A percentile compares a stretch with the other conserved stretches of the same genome.
Evolutionary conservation across 768 basidiomycete genomes (phyloP).

Genomic region (Mycena rosella): DNA sequence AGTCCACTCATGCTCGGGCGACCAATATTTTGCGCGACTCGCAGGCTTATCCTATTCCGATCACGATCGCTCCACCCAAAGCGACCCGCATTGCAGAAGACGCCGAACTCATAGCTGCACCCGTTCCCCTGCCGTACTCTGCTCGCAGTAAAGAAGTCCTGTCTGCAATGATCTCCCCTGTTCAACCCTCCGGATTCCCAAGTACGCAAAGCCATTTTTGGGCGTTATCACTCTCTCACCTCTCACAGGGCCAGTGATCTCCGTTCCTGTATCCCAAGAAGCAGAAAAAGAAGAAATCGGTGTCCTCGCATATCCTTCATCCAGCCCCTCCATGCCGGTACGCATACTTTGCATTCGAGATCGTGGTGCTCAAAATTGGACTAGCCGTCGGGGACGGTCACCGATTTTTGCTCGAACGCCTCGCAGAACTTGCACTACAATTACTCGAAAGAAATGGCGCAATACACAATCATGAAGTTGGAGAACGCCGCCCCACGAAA

Average conservation of each 20-base stretch:
- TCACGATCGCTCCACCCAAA: neutral
- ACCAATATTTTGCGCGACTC: slow-evolving; percentile 31
- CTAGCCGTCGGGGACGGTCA: neutral
- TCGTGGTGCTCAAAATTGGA: neutral
- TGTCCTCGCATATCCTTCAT: neutral
- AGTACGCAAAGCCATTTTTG: neutral
- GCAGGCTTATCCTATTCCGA: slow-evolving; percentile 8
- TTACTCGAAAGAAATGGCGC: slow-evolving; percentile 5
- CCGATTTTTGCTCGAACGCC: slow-evolving; percentile 17
- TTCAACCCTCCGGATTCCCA: slow-evolving; percentile 14
- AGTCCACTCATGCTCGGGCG: neutral
- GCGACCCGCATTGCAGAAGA: neutral
- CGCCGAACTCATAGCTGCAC: slow-evolving; percentile 41
- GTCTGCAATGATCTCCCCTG: slow-evolving; percentile 45
- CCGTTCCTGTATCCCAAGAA: neutral
- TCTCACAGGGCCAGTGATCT: neutral
- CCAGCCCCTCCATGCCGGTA: neutral
- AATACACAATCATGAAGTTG: neutral
- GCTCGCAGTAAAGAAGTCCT: slow-evolving; percentile 46
- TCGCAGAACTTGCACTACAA: neutral
- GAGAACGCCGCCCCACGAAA: neutral
- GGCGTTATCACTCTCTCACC: neutral
- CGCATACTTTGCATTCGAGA: neutral
- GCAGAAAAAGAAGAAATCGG: neutral
- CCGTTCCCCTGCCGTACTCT: slow-evolving; percentile 47